phyloP scores from a whole-genome alignment of 352 stramenopile genomes.

The Globisporangium camurandrum region DNA sequence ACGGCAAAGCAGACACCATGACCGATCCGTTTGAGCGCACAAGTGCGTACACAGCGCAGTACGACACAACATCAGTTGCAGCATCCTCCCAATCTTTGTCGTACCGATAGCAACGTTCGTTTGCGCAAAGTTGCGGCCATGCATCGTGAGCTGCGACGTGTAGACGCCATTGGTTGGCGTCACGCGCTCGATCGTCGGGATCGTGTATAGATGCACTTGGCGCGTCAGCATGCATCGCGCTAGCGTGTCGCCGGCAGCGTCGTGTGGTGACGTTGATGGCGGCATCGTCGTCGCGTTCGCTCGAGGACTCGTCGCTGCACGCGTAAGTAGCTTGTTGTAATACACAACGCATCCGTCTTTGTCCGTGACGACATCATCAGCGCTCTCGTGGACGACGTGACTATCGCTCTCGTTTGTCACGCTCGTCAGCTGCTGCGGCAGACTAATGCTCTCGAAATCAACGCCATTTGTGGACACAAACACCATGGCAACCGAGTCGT shows the following conservation, averaged over 20 bases:
- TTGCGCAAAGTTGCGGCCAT: constrained; percentile 44
- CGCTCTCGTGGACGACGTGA: constrained; percentile 7
- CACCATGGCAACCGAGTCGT: constrained; percentile 18
- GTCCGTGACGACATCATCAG: neutral
- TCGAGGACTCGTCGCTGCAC: neutral
- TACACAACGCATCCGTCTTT: constrained; percentile 13
- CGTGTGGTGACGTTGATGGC: neutral
- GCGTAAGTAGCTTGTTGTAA: neutral
- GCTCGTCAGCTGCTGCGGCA: constrained; percentile 23
- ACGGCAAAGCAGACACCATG: too few relatives aligned
- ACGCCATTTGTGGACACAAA: constrained; percentile 47
- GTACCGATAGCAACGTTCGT: constrained; percentile 43
- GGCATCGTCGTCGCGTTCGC: neutral
- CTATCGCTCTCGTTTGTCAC: constrained; percentile 4
- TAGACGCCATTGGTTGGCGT: constrained; percentile 49
- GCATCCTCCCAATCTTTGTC: too few relatives aligned
- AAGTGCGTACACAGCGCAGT: too few relatives aligned
- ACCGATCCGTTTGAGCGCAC: too few relatives aligned
- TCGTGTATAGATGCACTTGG: constrained; percentile 38
- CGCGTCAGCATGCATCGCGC: constrained; percentile 17
- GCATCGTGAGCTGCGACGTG: constrained; percentile 45
- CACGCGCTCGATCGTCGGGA: constrained; percentile 33
- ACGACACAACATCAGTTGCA: too few relatives aligned
- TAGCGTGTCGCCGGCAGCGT: neutral
- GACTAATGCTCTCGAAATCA: constrained; percentile 57